Base-by-base conservation (phyloP, 1,139 yeast genomes). In the Debaryomyces sp. region DNA sequence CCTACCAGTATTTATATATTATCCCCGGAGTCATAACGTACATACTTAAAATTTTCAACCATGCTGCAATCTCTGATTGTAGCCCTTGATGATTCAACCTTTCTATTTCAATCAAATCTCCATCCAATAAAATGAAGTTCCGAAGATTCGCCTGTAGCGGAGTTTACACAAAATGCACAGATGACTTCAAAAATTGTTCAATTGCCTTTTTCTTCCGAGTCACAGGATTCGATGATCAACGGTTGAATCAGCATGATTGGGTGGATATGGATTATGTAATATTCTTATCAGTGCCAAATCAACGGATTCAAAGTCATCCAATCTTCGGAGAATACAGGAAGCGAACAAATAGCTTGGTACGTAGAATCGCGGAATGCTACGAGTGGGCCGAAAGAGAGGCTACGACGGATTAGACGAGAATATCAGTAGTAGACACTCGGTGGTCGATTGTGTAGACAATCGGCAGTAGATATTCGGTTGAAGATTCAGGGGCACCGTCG, bases 71-170 rank as follows among this genome's bases (percentile, higher is more conserved):
- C 24, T 18, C 13, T 41, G 43, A 41, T 41, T 30, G 43, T 41
- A 41, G 43, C 43, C 43, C 43, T 44, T 32, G 43, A 40, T 44
- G 47, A 38, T 30, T 23, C 29, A 26, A 15, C 18, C 10, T 38
- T 21, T 13, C 35, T 23, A n/a, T 34, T 36, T 36, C 44, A 18
- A 41, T 37, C 41, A 45, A 41, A 45, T 45, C 48, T 45, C 45
- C 35, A 32, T 37, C 48, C 48, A 45, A 45, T 42, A 41, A 41
- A 35, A 41, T 18, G 24, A 18, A 29, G 27, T 41, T 29, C 35
- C 21, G 43, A 41, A 8, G 27, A 9, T 33, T 13, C 36, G 41
- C 45, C 41, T 22, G 30, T 36, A 43, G 41, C 38, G 46, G 46
- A 29, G 26, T n/a, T 42, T 33, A 35, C 45, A 42, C 45, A 42